phyloP scores from a whole-genome alignment of 2,329 filamentous ascomycete genomes.

The Domatiomyces globalis region DNA sequence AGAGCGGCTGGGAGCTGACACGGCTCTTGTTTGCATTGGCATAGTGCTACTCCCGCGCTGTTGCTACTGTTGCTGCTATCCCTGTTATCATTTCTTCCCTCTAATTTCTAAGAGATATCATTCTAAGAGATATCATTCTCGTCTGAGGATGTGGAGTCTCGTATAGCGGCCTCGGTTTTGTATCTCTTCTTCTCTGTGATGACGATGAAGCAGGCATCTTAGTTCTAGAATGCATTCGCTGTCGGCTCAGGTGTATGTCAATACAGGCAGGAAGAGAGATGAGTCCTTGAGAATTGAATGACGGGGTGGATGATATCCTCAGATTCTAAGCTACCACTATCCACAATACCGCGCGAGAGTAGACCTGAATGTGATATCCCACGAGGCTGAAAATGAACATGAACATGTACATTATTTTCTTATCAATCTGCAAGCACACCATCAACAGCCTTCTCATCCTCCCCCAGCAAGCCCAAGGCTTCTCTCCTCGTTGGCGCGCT shows the following conservation, averaged over 20 bases:
- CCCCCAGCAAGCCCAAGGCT: conserved; percentile 49
- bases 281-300: not conserved
- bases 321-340: not conserved
- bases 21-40: not conserved
- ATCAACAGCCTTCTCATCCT: conserved; percentile 32
- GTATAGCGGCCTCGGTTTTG: no score
- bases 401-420: not conserved
- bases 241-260: no score
- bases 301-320: not conserved
- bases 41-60: not conserved
- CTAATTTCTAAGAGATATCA: no score
- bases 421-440: conserved; percentile 5
- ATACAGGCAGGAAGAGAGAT: not conserved
- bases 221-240: no score
- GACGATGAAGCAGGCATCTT: no score
- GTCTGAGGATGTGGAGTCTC: no score
- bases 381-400: not conserved
- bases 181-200: no score
- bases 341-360: not conserved
- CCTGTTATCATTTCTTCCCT: no score
- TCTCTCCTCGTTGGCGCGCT: conserved; percentile 52
- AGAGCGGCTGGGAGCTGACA: not conserved
- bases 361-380: not conserved
- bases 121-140: no score
- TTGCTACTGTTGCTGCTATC: not conserved